Evolutionary conservation across 805 yeast species (phyloP), one percentile per base, ranked within the genome.

Genomic region (Barnettozyma siamensis): DNA sequence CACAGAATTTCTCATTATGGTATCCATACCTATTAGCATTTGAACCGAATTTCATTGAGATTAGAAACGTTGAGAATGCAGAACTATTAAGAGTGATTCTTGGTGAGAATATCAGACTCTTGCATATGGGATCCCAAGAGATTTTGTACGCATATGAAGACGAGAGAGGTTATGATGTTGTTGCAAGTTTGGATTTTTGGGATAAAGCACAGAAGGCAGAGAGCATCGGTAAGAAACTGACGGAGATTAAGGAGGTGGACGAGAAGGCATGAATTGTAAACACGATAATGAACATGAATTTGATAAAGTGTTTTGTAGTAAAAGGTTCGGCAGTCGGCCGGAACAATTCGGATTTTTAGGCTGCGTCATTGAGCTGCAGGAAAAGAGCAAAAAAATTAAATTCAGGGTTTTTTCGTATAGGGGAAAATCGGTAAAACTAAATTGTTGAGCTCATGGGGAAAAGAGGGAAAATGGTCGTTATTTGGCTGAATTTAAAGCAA

Each of bases 1-100:
- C 99, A 6, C 93, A 84, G 56, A 79, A 82, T 46, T 88, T 93
- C 61, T 94, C 97, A 15, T 71, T 93, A 35, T 88, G 95, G 75
- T 91, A 89, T 65, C 99, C 99, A 4, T 91, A 88, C 58, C 69
- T 93, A 41, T 66, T 93, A 38, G 93, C 96, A 5, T 93, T 93
- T 65, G 98, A 91, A 58, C 76, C 81, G 16, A 83, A 78, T 44
- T 88, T 93, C 54, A 87, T 93, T 59, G 99, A 93, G 65, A 84
- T 93, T 35, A 74, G 99, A 44, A 88, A 88, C 52, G 88, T 89
- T 56, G 95, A 88, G 52, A 78, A 86, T 15, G 88, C 93, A 4
- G 94, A 83, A 50, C 66, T 93, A 44, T 73, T 89, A 30, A 72
- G 96, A 46, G 89, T 93, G n/a, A 82, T 93, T 43, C 75, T 85